A percentile compares a stretch with the other conserved stretches of the same genome.
Evolutionary conservation across 495 filamentous ascomycete genomes (phyloP).

Genomic region (Podospora australis): DNA sequence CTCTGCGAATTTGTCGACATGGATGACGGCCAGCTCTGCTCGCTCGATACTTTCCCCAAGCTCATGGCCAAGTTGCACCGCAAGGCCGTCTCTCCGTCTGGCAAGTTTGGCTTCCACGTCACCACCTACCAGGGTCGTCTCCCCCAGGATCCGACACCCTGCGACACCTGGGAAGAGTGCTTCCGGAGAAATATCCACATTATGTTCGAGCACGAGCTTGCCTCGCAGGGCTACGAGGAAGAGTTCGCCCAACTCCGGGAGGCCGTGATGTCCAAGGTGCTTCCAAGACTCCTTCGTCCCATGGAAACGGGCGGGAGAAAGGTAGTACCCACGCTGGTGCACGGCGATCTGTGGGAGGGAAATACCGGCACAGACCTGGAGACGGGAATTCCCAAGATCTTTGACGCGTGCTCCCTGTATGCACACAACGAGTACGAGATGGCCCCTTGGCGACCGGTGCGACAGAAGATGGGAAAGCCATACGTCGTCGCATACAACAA

Average conservation of each 20-base stretch:
- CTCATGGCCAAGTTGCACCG: conserved; percentile 18
- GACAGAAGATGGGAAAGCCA: background rate
- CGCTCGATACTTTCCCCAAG: too few species aligned
- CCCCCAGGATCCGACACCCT: conserved; percentile 20
- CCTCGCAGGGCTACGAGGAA: conserved; percentile 11
- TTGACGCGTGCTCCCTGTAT: conserved; percentile 41
- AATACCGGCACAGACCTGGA: conserved; percentile 28
- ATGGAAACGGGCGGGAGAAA: conserved; percentile 33
- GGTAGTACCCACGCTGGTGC: conserved; percentile 39
- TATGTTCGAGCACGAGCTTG: conserved; percentile 11
- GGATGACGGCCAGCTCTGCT: too few species aligned
- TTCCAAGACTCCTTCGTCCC: conserved; percentile 30
- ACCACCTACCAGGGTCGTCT: conserved; percentile 33
- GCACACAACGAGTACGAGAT: conserved; percentile 47
- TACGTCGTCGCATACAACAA: conserved; percentile 11
- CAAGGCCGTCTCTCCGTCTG: conserved; percentile 36
- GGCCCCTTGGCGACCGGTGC: conserved; percentile 25
- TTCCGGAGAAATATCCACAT: conserved; percentile 20
- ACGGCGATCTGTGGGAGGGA: conserved; percentile 43
- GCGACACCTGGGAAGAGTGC: conserved; percentile 31
- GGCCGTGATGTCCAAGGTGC: conserved; percentile 23
- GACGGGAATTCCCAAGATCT: conserved; percentile 33
- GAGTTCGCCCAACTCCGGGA: conserved; percentile 4
- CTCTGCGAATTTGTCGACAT: too few species aligned
- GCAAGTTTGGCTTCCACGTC: conserved; percentile 48